Percentiles rank a stretch among this genome's conserved stretches.
Evolutionary conservation across 768 basidiomycete species (phyloP).

Genomic region (Strobilomyces dryophilus): DNA sequence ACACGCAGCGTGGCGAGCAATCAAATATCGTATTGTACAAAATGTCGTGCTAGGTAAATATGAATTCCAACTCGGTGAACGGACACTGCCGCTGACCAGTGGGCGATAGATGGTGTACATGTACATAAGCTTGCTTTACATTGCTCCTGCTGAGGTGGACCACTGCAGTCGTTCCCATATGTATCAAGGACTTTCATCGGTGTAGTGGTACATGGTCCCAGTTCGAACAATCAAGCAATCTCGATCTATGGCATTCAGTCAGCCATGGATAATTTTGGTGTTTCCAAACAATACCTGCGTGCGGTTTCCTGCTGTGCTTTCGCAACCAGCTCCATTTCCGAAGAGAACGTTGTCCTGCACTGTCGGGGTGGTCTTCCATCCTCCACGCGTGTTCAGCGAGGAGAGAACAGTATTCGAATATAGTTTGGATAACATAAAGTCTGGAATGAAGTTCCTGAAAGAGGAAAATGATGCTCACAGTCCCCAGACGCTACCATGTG

Average conservation of each 20-base stretch:
- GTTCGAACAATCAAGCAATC: not conserved
- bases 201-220: not conserved
- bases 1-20: no score
- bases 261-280: not conserved
- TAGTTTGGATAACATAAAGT: conserved; percentile 24
- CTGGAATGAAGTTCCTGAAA: conserved; percentile 20
- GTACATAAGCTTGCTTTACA: no score
- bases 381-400: conserved; percentile 19
- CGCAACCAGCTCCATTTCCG: not conserved
- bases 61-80: no score
- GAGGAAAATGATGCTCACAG: not conserved
- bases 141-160: not conserved
- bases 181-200: not conserved
- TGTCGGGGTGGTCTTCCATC: conserved; percentile 13
- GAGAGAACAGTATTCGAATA: conserved; percentile 26
- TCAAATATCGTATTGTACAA: no score
- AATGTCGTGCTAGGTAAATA: no score
- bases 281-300: conserved; percentile 4
- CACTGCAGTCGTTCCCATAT: not conserved
- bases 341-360: conserved; percentile 9
- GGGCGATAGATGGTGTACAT: no score
- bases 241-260: conserved; percentile 1
- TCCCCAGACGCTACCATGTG: no score
- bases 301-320: not conserved
- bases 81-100: no score